Evolutionary conservation across 73 alveolate species (phyloP).

Genomic region (Tetrahymena elliotti): DNA sequence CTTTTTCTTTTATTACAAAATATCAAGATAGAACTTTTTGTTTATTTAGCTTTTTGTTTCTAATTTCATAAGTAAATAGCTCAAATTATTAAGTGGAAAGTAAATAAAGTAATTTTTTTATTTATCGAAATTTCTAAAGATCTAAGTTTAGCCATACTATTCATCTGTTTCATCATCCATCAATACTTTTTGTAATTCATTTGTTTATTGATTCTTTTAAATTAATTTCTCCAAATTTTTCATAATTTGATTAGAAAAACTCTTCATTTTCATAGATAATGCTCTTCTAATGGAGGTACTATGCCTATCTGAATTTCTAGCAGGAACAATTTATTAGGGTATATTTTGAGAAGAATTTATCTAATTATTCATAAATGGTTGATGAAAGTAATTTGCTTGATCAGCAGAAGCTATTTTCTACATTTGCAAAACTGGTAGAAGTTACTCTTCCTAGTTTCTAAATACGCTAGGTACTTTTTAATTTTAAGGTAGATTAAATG

Average conservation of each 20-base stretch:
- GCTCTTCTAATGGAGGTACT: neutral
- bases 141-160: neutral
- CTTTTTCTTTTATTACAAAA: neutral
- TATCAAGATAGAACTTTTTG: neutral
- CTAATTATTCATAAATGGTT: neutral
- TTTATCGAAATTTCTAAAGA: neutral
- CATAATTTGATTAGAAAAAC: neutral
- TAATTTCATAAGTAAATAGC: neutral
- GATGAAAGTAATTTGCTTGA: neutral
- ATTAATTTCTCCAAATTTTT: neutral
- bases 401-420: neutral
- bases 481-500: neutral
- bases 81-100: neutral
- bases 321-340: neutral
- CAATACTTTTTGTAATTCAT: neutral
- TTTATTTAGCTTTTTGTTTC: neutral
- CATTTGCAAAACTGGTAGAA: neutral
- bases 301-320: neutral
- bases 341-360: neutral
- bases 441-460: neutral
- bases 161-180: neutral
- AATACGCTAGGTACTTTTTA: neutral
- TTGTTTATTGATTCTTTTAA: neutral
- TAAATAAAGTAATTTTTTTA: neutral
- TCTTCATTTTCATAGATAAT: neutral